Base-by-base conservation (phyloP, 306 rosid species). In the Castanea sativa region DNA sequence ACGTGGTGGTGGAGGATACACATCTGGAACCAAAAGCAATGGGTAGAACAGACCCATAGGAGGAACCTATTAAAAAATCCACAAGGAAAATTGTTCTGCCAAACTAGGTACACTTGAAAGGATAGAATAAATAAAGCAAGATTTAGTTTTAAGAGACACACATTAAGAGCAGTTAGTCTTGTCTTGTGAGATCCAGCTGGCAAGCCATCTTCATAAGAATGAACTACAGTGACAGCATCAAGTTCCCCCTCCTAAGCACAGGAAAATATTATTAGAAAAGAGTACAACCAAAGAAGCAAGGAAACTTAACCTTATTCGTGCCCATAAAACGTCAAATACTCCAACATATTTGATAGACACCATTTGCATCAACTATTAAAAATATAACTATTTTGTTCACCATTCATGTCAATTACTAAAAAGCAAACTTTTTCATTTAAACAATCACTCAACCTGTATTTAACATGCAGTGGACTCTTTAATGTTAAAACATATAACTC, bases 21-120 rank as follows among this genome's bases (percentile, higher is more conserved):
- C 91, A 51, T 95, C 97, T 21, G 98, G 98, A 84, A 88, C 97
- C 82, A 95, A 83, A 77, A 95, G 96, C 81, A 15, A 89, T 80
- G 99, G 99, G 85, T 83, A 87, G 87, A 95, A 92, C 92, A 95
- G 82, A 77, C 99, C 99, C 98, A 95, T 91, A 5, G 99, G 97
- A 75, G 98, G 98, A 79, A 95, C 99, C 99, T 92, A 56, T 43
- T 38, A 35, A 74, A 71, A 53, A 13, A 80, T 67, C 53, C 20
- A 41, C 73, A 57, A 68, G 55, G 68, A 33, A 58, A 27, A 83
- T 29, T 59, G 71, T 76, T 79, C 78, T n/a, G 41, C 63, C 41
- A 19, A 76, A 27, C 33, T 18, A 51, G 51, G 10, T 38, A 79
- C 56, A n/a, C 63, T 25, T 53, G 76, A 63, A 32, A 61, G 77